Conservation (phyloP, 495 filamentous ascomycete genomes). For the Chaetomium tenue region DNA sequence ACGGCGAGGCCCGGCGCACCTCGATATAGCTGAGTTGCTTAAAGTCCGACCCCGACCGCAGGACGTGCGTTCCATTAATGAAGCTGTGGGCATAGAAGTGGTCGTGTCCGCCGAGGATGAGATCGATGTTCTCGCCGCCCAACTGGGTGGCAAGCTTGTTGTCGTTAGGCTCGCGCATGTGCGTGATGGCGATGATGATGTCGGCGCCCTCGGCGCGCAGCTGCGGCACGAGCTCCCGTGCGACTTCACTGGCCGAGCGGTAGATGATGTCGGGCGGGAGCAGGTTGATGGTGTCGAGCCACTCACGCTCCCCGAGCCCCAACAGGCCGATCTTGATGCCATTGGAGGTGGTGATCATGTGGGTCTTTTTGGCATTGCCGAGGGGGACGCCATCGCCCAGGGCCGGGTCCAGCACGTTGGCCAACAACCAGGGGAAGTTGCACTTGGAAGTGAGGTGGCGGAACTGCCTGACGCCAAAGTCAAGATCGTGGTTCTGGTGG, state of each 20-base stretch:
- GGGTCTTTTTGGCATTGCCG: conserved; percentile 64
- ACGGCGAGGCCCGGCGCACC: conserved; percentile 49
- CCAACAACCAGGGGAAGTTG: conserved; percentile 84
- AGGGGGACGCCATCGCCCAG: conserved; percentile 67
- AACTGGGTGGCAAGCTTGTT: conserved; percentile 72
- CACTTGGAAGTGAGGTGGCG: conserved; percentile 69
- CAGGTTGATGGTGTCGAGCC: conserved; percentile 84
- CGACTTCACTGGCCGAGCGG: conserved; percentile 68
- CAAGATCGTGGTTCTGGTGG: conserved; percentile 77
- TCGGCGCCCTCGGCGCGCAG: conserved; percentile 76
- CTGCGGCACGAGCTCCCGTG: conserved; percentile 64
- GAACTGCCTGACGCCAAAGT: conserved; percentile 85
- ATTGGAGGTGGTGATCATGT: conserved; percentile 73
- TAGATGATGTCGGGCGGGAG: conserved; percentile 79
- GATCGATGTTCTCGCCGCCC: conserved; percentile 64
- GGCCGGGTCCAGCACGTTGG: conserved; percentile 78
- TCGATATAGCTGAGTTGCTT: conserved; percentile 89
- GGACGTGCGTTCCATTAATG: conserved; percentile 73
- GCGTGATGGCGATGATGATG: conserved; percentile 75
- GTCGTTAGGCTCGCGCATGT: conserved; percentile 83
- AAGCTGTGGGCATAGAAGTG: conserved; percentile 78
- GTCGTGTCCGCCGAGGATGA: conserved; percentile 86
- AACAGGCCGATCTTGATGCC: conserved; percentile 83
- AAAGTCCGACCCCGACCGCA: conserved; percentile 85
- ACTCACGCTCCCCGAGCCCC: conserved; percentile 72